phyloP scores from a whole-genome alignment of 768 basidiomycete species.

The Epithele typhae region DNA sequence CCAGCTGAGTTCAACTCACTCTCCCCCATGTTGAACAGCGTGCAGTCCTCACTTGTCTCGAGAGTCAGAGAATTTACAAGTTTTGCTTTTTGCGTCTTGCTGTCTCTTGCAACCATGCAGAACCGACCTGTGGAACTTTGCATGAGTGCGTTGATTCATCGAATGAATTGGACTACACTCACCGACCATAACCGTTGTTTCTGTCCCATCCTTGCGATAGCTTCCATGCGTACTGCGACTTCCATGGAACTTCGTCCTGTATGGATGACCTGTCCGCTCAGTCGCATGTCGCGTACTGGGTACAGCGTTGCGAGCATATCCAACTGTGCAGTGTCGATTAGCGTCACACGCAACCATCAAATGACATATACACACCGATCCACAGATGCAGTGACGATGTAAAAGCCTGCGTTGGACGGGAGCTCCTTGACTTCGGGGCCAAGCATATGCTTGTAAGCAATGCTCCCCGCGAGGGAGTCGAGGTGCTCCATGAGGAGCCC shows the following conservation, averaged over 20 bases:
- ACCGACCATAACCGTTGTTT: conserved; percentile 69
- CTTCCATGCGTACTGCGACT: conserved; percentile 84
- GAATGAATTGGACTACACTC: conserved; percentile 7
- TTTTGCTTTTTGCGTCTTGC: conserved; percentile 56
- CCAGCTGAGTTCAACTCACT: too few relatives aligned
- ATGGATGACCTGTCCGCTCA: conserved; percentile 80
- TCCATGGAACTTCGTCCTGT: conserved; percentile 78
- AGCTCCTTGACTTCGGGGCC: conserved; percentile 56
- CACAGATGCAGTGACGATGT: conserved; percentile 80
- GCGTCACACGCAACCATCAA: neutral
- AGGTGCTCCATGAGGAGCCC: conserved; percentile 78
- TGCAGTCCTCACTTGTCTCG: conserved; percentile 56
- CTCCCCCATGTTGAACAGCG: conserved; percentile 63
- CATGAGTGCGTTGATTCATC: neutral
- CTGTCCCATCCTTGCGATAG: conserved; percentile 41
- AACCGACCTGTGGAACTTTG: conserved; percentile 60
- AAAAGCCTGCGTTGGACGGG: conserved; percentile 63
- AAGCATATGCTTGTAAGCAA: conserved; percentile 79
- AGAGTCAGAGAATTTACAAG: conserved; percentile 61
- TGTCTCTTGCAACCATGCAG: conserved; percentile 83
- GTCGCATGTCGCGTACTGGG: conserved; percentile 60
- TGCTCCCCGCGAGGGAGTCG: conserved; percentile 81
- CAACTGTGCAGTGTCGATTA: conserved; percentile 36
- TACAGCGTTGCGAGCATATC: conserved; percentile 62
- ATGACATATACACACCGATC: conserved; percentile 46